Evolutionary conservation across 2,329 filamentous ascomycete species (phyloP), one percentile per base, ranked within the genome.

Genomic region (Diaporthe batatas): DNA sequence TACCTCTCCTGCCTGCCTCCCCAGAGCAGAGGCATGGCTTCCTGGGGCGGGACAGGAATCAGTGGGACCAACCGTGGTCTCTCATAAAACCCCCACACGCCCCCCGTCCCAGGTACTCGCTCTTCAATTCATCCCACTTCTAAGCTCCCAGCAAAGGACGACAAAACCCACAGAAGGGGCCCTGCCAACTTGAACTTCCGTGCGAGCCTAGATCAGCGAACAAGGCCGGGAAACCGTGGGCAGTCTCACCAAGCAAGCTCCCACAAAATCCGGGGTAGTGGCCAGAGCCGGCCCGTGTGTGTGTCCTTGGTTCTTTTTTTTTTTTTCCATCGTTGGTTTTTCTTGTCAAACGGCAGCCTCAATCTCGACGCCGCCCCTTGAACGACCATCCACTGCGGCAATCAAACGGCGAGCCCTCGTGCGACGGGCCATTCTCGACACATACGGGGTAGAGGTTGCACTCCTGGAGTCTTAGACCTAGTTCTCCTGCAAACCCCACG

Each of bases 81-180:
- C 62, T 53, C 47, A 70, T 36, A 58, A 68, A 72, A 70, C 73
- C 72, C 73, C 73, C 73, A 73, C 73, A 73, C 71, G 39, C 65
- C 55, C 71, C 67, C 54, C 67, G 59, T 72, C 53, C 59, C 62
- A 72, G 42, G 54, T 74, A 70, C 59, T 68, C 73, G 68, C 57
- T 64, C 70, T 68, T 57, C 73, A 71, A 74, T 74, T 72, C 73
- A 72, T 71, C 71, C 68, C 70, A 44, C 59, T 67, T 70, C 55
- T 47, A 42, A 59, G 68, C 53, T 47, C 68, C 68, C 44, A 70
- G 68, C 53, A 70, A 55, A 64, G 39, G 51, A 72, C 73, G 73
- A 74, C 73, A 36, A 53, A 70, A 67, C n/a, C 49, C 36, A 32
- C 69, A 51, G 49, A 62, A 65, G 54, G 67, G 72, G 57, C 42